Base-by-base conservation (phyloP, 768 basidiomycete species). In the Panellus pusillus region DNA sequence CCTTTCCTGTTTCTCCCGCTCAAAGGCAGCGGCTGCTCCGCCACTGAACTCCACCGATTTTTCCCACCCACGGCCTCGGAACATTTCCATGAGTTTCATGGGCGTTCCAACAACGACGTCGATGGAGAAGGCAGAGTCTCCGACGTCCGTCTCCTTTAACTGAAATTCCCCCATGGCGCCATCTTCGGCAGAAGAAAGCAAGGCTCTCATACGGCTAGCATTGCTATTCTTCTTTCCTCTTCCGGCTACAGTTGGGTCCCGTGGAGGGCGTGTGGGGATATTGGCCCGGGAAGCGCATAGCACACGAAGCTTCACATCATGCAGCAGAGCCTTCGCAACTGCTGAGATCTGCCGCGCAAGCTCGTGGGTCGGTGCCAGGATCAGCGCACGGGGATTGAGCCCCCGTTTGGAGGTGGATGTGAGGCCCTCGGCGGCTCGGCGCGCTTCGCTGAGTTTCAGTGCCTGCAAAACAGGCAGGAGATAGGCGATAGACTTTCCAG, bases 401-500 rank as follows among this genome's bases (percentile, higher is more conserved):
- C 70, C 63, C n/a, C 66, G 65, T 28, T 58, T 55, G 52, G 62
- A 45, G 14, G 37, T 44, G 58, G 35, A 55, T 61, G 38, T 57
- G 39, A 44, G 28, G 44, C 41, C 35, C 57, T 50, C 32, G 42
- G 40, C 44, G 24, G 24, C 14, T 8, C 49, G 47, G 29, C 55
- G 52, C 28, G 14, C 45, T 38, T 61, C 59, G 48, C 41, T 54
- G 46, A 61, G 65, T 67, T 96, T 96, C 65, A 95, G 74, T 57
- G 79, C 72, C 59, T 95, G 89, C 2, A 96, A 75, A 49, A 95
- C 68, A 0, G 93, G 93, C 6, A 95, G 78, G 39, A 95, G 79
- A 68, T 94, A 96, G 1, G 94, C 93, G 27, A 95, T 80, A 2
- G 89, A 93, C 72, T 96, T 96, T 1, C 93, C 93, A 0, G 91